A percentile compares a stretch with the other conserved stretches of the same genome.
phyloP scores from a whole-genome alignment of 352 stramenopile species.

The Globisporangium spiculum region DNA sequence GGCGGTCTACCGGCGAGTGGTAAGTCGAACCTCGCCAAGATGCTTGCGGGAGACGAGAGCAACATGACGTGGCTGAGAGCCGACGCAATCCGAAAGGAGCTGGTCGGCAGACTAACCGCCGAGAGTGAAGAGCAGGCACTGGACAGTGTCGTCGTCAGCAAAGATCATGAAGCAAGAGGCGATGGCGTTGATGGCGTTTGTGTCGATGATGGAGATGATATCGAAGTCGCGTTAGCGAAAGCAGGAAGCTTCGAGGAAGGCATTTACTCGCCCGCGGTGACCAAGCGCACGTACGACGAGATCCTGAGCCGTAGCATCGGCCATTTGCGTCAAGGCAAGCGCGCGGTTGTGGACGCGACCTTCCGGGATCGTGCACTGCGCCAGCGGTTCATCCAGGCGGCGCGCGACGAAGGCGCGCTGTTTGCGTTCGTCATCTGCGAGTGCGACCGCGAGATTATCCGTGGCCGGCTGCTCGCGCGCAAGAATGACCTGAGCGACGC shows the following conservation, averaged over 20 bases:
- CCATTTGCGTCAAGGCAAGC: constrained; percentile 43
- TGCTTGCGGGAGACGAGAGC: constrained; percentile 43
- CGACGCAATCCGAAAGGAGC: constrained; percentile 64
- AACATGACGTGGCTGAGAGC: constrained; percentile 53
- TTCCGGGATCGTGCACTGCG: constrained; percentile 49
- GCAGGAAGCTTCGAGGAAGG: constrained; percentile 48
- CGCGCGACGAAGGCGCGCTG: constrained; percentile 45
- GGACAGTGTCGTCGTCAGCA: not conserved
- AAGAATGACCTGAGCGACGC: constrained; percentile 64
- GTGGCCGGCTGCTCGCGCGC: constrained; percentile 53
- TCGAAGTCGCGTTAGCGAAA: constrained; percentile 8
- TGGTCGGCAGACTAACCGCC: constrained; percentile 21
- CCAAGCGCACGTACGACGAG: constrained; percentile 62
- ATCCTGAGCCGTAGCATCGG: constrained; percentile 36
- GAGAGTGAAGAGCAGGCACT: not conserved
- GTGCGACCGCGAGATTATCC: constrained; percentile 69
- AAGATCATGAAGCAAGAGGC: constrained; percentile 2
- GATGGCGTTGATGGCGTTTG: not conserved
- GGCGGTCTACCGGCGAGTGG: constrained; percentile 56
- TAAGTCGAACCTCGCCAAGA: constrained; percentile 58
- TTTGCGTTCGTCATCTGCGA: constrained; percentile 57
- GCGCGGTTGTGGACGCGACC: constrained; percentile 59
- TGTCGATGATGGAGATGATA: constrained; percentile 3
- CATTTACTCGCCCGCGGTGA: constrained; percentile 58
- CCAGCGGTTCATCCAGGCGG: constrained; percentile 37